Base-by-base conservation (phyloP, 1,284 basidiomycete genomes). In the Boletus chippewaensis region DNA sequence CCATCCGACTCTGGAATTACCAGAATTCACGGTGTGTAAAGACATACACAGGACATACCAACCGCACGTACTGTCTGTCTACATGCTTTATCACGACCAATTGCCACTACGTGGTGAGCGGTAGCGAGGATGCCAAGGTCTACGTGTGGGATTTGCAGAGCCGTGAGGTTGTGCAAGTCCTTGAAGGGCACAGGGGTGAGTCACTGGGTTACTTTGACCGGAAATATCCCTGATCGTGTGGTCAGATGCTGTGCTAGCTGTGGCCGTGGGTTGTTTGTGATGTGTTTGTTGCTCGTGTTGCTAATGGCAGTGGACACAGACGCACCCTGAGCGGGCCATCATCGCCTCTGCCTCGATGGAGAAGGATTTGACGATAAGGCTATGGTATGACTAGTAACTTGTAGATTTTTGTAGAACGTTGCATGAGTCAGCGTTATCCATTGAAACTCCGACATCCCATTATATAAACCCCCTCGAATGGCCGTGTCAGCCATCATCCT, bases 61-160 rank as follows among this genome's bases (percentile, higher is more conserved):
- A 94, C 66, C 76, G 83, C 35, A 91, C 89, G 32, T 92, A 84
- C 59, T 87, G 87, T 66, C 71, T 86, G 26, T 76, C 78, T 51
- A 73, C 82, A 4, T 81, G 78, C 59, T 87, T 90, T 60, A 73
- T 71, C 53, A 74, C 72, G 9, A 76, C 75, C 9, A 73, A 73
- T 12, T 77, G 72, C 44, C 29, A 81, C 57, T 87, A 84, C 65
- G 78, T 99, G 44, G 76, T 95, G 5, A 83, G 88, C 46, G 95
- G 95, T 0, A 92, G 89, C 50, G 95, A 98, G 71, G 94, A 98
- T 63, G 79, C 81, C 55, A 90, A 87, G 60, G 72, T 95, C 13
- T 86, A 90, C 56, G 72, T 96, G 22, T 99, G 94, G 93, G 89
- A 97, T 66, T 64, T 98, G 48, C 94, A 97, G 67, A 85, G 80